Evolutionary conservation across 768 basidiomycete species (phyloP).

Genomic region (Mycena filopes): DNA sequence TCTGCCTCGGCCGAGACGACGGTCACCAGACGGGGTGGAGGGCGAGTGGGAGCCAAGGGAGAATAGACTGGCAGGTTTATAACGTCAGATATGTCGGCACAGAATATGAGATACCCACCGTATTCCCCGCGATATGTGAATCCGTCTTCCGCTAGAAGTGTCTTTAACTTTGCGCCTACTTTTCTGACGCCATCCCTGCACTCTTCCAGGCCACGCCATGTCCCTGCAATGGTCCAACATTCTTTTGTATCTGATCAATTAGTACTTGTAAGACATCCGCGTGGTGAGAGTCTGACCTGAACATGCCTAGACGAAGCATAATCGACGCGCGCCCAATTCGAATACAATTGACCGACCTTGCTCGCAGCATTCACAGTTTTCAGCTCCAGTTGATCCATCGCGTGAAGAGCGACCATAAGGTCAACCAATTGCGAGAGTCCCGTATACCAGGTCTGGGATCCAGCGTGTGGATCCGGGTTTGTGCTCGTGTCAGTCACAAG

Average conservation of each 20-base stretch:
- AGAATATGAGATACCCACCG: background rate
- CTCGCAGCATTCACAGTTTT: conserved; percentile 80
- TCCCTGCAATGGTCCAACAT: conserved; percentile 79
- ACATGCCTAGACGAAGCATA: conserved; percentile 19
- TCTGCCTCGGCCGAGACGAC: background rate
- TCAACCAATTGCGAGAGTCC: conserved; percentile 80
- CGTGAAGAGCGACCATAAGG: conserved; percentile 76
- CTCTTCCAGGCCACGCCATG: conserved; percentile 75
- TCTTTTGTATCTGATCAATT: conserved; percentile 52
- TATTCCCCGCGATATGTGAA: conserved; percentile 32
- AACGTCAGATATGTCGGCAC: no score
- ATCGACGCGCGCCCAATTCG: background rate
- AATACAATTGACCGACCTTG: conserved; percentile 45
- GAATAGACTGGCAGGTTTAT: conserved; percentile 21
- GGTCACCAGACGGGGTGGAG: conserved; percentile 23
- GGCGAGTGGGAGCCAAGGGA: conserved; percentile 26
- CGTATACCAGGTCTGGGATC: conserved; percentile 69
- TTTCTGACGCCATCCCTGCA: conserved; percentile 70
- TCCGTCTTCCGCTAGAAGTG: conserved; percentile 66
- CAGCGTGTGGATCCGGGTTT: conserved; percentile 57
- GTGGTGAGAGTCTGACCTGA: conserved; percentile 19
- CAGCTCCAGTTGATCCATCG: conserved; percentile 73
- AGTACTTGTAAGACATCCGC: conserved; percentile 26
- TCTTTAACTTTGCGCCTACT: conserved; percentile 71
- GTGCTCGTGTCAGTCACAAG: conserved; percentile 74